A percentile compares a stretch with the other conserved stretches of the same genome.
These are phyloP conservation scores for Glonium stellatum DNA, from an alignment of 495 filamentous ascomycete species.

Conservation along the genomic window DNA sequence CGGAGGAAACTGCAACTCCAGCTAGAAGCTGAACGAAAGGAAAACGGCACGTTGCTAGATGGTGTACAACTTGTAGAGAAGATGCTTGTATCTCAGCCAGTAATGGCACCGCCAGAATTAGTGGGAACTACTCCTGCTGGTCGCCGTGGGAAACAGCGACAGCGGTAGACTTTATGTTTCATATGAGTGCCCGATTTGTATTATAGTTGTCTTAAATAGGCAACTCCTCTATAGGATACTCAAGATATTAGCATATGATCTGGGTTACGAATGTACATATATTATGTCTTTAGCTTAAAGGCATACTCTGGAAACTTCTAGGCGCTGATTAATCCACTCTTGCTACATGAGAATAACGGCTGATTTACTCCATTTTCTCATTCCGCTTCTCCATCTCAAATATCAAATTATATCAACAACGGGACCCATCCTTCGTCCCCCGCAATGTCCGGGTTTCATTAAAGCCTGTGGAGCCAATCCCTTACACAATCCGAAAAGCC, in stretches of 20 bases:
- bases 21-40: conserved; percentile 43
- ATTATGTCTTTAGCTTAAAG: neutral
- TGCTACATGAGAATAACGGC: too few relatives aligned
- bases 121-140: conserved; percentile 18
- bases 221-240: neutral
- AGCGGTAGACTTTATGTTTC: neutral
- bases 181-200: neutral
- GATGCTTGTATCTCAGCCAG: conserved; percentile 26
- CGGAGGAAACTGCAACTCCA: conserved; percentile 45
- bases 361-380: too few relatives aligned
- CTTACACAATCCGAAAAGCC: too few relatives aligned
- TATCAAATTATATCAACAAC: too few relatives aligned
- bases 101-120: conserved; percentile 29
- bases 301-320: too few relatives aligned
- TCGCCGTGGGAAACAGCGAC: neutral
- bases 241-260: neutral
- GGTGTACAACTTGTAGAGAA: conserved; percentile 47
- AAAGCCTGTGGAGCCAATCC: too few relatives aligned
- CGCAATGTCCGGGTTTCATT: too few relatives aligned
- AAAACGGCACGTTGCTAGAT: conserved; percentile 47
- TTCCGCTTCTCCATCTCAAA: too few relatives aligned
- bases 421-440: too few relatives aligned
- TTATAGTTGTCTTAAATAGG: neutral
- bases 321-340: too few relatives aligned
- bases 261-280: neutral